Evolutionary conservation across 164 flowering plant species (phyloP).

Genomic region (Stephania yunnanensis): DNA sequence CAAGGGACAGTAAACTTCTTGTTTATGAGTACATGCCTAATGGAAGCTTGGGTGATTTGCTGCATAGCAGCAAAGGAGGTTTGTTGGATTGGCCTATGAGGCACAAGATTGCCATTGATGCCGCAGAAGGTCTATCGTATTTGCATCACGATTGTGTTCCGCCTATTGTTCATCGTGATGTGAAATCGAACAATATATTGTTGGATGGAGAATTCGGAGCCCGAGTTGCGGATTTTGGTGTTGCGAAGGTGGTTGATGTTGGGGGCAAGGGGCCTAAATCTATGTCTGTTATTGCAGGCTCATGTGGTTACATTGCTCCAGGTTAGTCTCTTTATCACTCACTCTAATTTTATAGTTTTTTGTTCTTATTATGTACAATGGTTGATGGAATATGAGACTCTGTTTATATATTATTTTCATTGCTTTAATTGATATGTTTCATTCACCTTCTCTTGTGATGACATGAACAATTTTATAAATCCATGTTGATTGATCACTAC

Average conservation of each 20-base stretch:
- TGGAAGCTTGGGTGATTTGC: slow-evolving; percentile 71
- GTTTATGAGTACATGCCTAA: slow-evolving; percentile 78
- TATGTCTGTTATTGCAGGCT: slow-evolving; percentile 73
- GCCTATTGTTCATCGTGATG: slow-evolving; percentile 65
- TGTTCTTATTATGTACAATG: background rate
- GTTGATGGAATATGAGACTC: background rate
- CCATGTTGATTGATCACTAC: background rate
- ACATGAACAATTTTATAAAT: too few species aligned
- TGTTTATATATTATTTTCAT: background rate
- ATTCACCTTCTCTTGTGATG: background rate
- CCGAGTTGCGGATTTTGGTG: slow-evolving; percentile 66
- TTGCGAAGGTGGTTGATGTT: slow-evolving; percentile 46
- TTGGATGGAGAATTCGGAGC: slow-evolving; percentile 60
- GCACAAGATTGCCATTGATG: slow-evolving; percentile 55
- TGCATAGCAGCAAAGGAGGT: slow-evolving; percentile 49
- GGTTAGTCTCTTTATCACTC: slow-evolving; percentile 28
- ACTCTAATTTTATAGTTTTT: background rate
- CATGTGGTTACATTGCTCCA: slow-evolving; percentile 85
- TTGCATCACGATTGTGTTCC: slow-evolving; percentile 79
- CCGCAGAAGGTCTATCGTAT: slow-evolving; percentile 68
- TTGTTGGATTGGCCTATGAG: slow-evolving; percentile 57
- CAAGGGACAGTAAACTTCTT: slow-evolving; percentile 47
- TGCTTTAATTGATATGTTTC: background rate
- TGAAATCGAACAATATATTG: slow-evolving; percentile 66
- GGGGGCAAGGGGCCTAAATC: slow-evolving; percentile 35